Evolutionary conservation across 2,329 filamentous ascomycete genomes (phyloP), one percentile per base, ranked within the genome.

Genomic region (Bertia moriformis): DNA sequence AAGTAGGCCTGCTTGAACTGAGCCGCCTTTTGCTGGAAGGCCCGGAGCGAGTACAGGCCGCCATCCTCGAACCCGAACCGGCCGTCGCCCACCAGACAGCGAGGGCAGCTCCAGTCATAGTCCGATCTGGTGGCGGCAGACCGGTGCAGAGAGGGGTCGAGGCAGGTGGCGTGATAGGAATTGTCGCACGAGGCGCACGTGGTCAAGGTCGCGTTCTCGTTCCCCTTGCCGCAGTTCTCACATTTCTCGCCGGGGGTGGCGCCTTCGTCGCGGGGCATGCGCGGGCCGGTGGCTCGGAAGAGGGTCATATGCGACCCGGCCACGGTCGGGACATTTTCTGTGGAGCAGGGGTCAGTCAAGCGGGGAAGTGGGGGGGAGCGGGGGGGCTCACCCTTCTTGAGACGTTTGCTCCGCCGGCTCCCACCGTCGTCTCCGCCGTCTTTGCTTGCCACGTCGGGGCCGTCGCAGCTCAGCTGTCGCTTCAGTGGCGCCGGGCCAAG

Each of bases 41-140:
- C 84, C 51, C 83, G 87, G 18, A 98, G 66, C 0, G 91, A 98
- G 59, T 98, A 98, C 15, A 95, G 72, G 3, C 88, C 88, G 18
- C 91, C 91, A 57, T 98, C 91, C 53, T 96, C 89, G 44, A 98
- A 98, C 0, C 91, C 91, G 51, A 94, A 98, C 47, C 96, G 87
- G 30, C 89, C 88, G 41, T 93, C 93, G 36, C 91, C 91, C 18
- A 98, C 91, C 18, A 98, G 72, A 55, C 91, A 98, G 51, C 87
- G 77, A 0, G 91, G 83, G 48, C 91, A 98, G 54, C 96, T 89
- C 91, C 91, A 98, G 52, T 96, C 91, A 39, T 77, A 71, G 18
- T 91, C 83, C 0, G 87, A 86, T 45, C 82, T 76, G n/a, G n/a
- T n/a, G n/a, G n/a, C n/a, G n/a, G n/a, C n/a, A n/a, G n/a, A n/a